These are phyloP conservation scores for Oxytropis ochrocephala DNA, from an alignment of 306 rosid species.

Conservation along the genomic window DNA sequence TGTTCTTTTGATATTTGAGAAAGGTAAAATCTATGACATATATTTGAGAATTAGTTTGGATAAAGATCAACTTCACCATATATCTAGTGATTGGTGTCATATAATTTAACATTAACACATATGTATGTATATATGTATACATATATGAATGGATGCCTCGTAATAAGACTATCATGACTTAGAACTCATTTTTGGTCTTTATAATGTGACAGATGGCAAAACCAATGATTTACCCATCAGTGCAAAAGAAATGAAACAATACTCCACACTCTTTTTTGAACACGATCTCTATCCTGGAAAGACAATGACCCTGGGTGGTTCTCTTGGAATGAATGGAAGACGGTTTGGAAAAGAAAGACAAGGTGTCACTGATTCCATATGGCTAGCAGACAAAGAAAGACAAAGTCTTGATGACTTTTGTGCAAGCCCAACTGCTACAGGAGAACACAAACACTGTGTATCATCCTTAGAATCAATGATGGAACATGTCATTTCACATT, in stretches of 20 bases:
- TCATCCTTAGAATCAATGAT: background rate
- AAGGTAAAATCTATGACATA: too few species aligned
- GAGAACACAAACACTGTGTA: background rate
- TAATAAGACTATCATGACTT: background rate
- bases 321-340: too few species aligned
- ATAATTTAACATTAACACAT: too few species aligned
- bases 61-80: too few species aligned
- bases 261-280: background rate
- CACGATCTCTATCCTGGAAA: constrained; percentile 5
- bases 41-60: too few species aligned
- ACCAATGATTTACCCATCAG: background rate
- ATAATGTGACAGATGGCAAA: background rate
- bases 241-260: background rate
- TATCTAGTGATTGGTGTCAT: too few species aligned
- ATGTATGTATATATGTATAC: too few species aligned
- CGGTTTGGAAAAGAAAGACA: background rate
- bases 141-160: too few species aligned
- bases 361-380: background rate
- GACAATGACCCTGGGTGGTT: background rate
- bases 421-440: background rate
- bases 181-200: background rate
- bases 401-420: background rate
- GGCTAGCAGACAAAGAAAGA: background rate
- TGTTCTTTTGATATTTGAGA: too few species aligned
- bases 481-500: background rate